These are phyloP conservation scores for Lenwebbia sp. DNA, from an alignment of 345 rosid species.

Conservation along the genomic window DNA sequence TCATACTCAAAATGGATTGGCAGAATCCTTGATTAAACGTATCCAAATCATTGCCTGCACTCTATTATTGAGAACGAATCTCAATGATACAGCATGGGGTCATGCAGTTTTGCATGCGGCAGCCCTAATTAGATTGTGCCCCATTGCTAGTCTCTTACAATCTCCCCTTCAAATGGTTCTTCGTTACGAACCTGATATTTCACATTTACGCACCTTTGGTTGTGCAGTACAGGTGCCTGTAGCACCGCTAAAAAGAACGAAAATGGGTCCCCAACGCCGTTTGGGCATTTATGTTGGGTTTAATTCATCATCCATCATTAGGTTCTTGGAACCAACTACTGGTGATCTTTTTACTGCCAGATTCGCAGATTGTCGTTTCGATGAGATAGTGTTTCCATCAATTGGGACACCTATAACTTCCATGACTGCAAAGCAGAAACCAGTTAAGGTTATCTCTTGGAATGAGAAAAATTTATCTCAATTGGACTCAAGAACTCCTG, in stretches of 20 bases:
- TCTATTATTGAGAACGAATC: background rate
- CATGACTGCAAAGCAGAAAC: background rate
- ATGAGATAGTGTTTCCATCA: background rate
- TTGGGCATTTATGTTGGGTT: background rate
- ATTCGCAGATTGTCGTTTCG: background rate
- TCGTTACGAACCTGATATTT: background rate
- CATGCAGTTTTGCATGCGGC: background rate
- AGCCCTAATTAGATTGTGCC: background rate
- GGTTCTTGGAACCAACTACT: background rate
- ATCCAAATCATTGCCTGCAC: background rate
- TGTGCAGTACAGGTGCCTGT: background rate
- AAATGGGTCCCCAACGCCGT: background rate
- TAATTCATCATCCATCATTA: background rate
- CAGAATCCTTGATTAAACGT: background rate
- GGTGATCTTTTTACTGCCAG: background rate
- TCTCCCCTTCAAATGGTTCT: background rate
- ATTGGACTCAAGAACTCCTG: background rate
- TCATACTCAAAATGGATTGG: background rate
- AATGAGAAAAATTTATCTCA: background rate
- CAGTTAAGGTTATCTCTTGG: background rate
- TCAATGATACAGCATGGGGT: background rate
- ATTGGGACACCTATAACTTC: background rate
- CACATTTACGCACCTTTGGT: background rate
- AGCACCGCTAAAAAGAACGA: background rate
- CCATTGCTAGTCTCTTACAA: background rate